phyloP scores from a whole-genome alignment of 2,329 filamentous ascomycete species.

The Penicillium hesseltinei region DNA sequence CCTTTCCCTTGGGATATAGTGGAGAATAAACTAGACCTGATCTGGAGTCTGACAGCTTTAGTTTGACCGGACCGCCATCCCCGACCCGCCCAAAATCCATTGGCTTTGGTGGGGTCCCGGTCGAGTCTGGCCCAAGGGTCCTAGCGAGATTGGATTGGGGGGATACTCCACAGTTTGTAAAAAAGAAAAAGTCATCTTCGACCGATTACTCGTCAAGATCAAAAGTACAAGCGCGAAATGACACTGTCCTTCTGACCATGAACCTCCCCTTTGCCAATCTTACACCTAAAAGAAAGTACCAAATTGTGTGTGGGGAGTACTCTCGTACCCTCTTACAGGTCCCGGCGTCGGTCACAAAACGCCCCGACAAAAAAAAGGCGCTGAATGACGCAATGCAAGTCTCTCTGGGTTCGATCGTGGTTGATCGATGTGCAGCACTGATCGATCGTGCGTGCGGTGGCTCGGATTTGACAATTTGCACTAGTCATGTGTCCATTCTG shows the following conservation, averaged over 20 bases:
- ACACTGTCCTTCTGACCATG: slow-evolving; percentile 8
- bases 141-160: slow-evolving; percentile 1
- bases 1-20: slow-evolving; percentile 15
- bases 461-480: slow-evolving; percentile 8
- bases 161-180: not conserved
- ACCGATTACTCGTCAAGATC: not conserved
- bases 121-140: slow-evolving; percentile 6
- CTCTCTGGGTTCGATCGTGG: slow-evolving; percentile 12
- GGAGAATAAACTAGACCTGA: slow-evolving; percentile 1
- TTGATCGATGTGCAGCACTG: slow-evolving; percentile 24
- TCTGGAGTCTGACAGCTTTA: slow-evolving; percentile 23
- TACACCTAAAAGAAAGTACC: not conserved
- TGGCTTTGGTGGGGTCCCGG: slow-evolving; percentile 6
- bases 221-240: slow-evolving; percentile 2
- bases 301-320: not conserved
- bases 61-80: slow-evolving; percentile 20
- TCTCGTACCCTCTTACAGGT: not conserved
- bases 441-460: slow-evolving; percentile 17
- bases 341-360: not conserved
- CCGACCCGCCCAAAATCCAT: slow-evolving; percentile 14
- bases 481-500: slow-evolving; percentile 8
- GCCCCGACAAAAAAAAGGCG: not conserved
- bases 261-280: slow-evolving; percentile 6
- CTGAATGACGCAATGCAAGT: slow-evolving; percentile 14
- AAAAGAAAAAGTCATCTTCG: not conserved